Evolutionary conservation across 2,329 filamentous ascomycete genomes (phyloP), one percentile per base, ranked within the genome.

Genomic region (Aspergillus tamarii): DNA sequence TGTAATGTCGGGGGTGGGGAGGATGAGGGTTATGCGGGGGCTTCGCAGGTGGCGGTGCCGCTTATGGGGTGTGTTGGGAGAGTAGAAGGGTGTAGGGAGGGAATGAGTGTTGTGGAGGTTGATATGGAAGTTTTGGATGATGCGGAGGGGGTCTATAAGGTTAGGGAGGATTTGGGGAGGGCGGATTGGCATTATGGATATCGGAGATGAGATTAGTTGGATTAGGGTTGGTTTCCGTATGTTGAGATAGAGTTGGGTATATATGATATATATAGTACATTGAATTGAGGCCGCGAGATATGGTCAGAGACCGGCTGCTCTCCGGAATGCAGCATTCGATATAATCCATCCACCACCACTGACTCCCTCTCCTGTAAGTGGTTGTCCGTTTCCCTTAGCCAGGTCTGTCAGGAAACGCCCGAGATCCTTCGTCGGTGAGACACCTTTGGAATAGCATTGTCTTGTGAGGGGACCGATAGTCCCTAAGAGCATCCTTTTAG

Each of bases 81-180:
- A 46, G 82, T 82, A 26, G 84, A 85, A 74, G 78, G 76, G 9
- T 7, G 21, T 8, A 84, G 91, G 63, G 91, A 91, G 0, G 92
- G 95, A 73, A 82, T 85, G 45, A 88, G 88, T 62, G 79, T 87
- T 4, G 83, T 84, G 0, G 84, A 87, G 67, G 70, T 87, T 39
- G 84, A 87, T 68, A 79, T 87, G 81, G 76, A 78, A 56, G 78
- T 86, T 14, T 63, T 87, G 21, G 83, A 85, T 62, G 80, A 85
- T 64, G 85, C 85, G 2, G 84, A 87, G 72, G 77, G 10, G 34
- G 54, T 39, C 28, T 57, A 57, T 57, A 43, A 28, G 19, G 54
- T 57, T 4, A 77, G 75, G 30, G 66, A 73, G 61, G 75, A 77
- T 67, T 21, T 77, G 39, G 65, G 43, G 11, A 66, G 69, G 30